These are phyloP conservation scores for Pouteria campechiana DNA, from an alignment of 179 eudicot species.

Conservation along the genomic window DNA sequence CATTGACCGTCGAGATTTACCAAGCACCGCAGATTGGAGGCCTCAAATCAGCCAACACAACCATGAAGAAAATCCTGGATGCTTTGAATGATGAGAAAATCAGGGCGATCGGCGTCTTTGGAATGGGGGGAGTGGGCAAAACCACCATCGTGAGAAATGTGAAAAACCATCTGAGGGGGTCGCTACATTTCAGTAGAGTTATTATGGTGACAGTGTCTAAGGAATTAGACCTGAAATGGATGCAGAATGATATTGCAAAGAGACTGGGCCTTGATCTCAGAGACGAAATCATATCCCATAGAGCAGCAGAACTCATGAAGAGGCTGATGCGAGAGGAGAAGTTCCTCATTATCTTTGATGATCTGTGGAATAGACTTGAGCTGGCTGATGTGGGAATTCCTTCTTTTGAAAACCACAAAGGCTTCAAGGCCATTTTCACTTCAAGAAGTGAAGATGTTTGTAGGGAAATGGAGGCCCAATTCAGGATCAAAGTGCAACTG, in stretches of 20 bases:
- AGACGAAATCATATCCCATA: slow-evolving; percentile 7
- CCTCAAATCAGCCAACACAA: slow-evolving; percentile 19
- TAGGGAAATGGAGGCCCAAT: background rate
- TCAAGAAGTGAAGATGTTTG: slow-evolving; percentile 16
- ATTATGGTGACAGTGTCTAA: slow-evolving; percentile 26
- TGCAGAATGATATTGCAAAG: slow-evolving; percentile 22
- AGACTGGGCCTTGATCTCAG: slow-evolving; percentile 13
- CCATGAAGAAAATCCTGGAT: slow-evolving; percentile 13
- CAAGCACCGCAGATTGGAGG: slow-evolving; percentile 11
- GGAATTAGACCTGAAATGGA: slow-evolving; percentile 13
- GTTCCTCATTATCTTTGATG: slow-evolving; percentile 30
- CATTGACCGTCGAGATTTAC: slow-evolving; percentile 16
- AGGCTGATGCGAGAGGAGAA: slow-evolving; percentile 12
- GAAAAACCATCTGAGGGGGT: slow-evolving; percentile 13
- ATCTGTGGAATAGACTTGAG: slow-evolving; percentile 29
- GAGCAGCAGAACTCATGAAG: slow-evolving; percentile 21
- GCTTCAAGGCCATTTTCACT: slow-evolving; percentile 19
- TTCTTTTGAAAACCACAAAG: slow-evolving; percentile 5
- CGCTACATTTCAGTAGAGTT: slow-evolving; percentile 22
- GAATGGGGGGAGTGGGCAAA: slow-evolving; percentile 39
- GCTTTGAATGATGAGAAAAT: slow-evolving; percentile 11
- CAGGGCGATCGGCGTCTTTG: slow-evolving; percentile 23
- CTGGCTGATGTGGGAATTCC: slow-evolving; percentile 25
- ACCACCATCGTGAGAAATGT: slow-evolving; percentile 27
- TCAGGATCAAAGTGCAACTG: background rate